Evolutionary conservation across 2,329 filamentous ascomycete species (phyloP).

Genomic region (Cordyceps cateniannulata): DNA sequence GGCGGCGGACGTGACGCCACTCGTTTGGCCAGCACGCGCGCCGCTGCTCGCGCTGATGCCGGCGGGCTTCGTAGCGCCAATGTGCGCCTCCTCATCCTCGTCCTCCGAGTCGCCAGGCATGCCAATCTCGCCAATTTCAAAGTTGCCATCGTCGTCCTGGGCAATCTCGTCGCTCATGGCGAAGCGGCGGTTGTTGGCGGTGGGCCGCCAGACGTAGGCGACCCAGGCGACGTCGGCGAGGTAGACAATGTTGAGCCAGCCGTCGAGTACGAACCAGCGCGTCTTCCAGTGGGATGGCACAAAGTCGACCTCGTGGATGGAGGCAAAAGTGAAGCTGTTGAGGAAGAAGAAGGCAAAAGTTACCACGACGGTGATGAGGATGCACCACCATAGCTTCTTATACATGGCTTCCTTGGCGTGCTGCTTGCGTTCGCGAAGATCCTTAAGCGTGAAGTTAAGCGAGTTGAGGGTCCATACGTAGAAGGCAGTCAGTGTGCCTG

Average conservation of each 20-base stretch:
- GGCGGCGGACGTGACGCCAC: not conserved
- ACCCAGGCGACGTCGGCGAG: slow-evolving; percentile 88
- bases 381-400: slow-evolving; percentile 97
- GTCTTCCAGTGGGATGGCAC: slow-evolving; percentile 97
- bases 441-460: slow-evolving; percentile 89
- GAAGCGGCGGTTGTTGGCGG: slow-evolving; percentile 92
- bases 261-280: slow-evolving; percentile 93
- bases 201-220: slow-evolving; percentile 93
- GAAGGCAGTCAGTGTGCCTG: slow-evolving; percentile 88
- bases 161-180: slow-evolving; percentile 99
- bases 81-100: slow-evolving; percentile 44
- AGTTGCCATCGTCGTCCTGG: slow-evolving; percentile 91
- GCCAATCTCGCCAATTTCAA: slow-evolving; percentile 90
- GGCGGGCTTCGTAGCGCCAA: slow-evolving; percentile 30
- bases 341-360: slow-evolving; percentile 99
- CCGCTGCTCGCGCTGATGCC: not conserved
- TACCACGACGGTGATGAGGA: slow-evolving; percentile 82
- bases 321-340: slow-evolving; percentile 93
- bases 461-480: slow-evolving; percentile 99
- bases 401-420: slow-evolving; percentile 93
- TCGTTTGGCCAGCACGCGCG: not conserved
- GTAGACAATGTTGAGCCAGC: slow-evolving; percentile 96
- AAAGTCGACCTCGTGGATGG: slow-evolving; percentile 76
- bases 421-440: slow-evolving; percentile 90
- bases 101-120: slow-evolving; percentile 60